Conservation (phyloP, 2,329 filamentous ascomycete genomes). For the Claviceps africana region DNA sequence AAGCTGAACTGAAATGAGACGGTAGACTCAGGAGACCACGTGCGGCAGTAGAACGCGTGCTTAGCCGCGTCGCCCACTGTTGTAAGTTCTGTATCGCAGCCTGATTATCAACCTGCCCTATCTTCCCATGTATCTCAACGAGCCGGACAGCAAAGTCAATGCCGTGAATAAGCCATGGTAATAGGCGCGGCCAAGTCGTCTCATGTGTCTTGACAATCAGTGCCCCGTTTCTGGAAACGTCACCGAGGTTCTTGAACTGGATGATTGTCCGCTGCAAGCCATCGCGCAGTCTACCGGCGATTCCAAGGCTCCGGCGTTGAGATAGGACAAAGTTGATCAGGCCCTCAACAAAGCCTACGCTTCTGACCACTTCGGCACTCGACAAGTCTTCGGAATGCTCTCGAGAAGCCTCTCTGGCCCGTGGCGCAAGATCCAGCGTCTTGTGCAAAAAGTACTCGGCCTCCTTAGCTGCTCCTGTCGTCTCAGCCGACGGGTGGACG, state of each 20-base stretch:
- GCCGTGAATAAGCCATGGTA: conserved; percentile 55
- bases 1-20: conserved; percentile 29
- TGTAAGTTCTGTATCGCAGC: conserved; percentile 30
- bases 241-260: conserved; percentile 23
- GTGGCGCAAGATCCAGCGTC: conserved; percentile 57
- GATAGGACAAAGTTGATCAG: conserved; percentile 52
- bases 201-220: conserved; percentile 9
- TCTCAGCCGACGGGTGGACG: conserved; percentile 19
- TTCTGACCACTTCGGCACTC: conserved; percentile 62
- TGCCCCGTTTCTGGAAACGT: conserved; percentile 11
- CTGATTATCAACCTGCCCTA: conserved; percentile 40
- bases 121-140: conserved; percentile 50
- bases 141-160: conserved; percentile 48
- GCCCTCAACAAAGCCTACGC: conserved; percentile 76
- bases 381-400: conserved; percentile 79
- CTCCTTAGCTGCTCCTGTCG: conserved; percentile 13
- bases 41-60: conserved; percentile 27
- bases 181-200: conserved; percentile 14
- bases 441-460: conserved; percentile 68
- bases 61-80: conserved; percentile 36
- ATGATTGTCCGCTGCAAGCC: conserved; percentile 24
- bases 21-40: conserved; percentile 35
- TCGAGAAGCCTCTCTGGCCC: conserved; percentile 49
- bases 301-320: conserved; percentile 41
- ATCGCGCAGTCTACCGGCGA: conserved; percentile 22